These are phyloP conservation scores for Gloeopeniophorella convolvens DNA, from an alignment of 768 basidiomycete genomes.

Conservation along the genomic window DNA sequence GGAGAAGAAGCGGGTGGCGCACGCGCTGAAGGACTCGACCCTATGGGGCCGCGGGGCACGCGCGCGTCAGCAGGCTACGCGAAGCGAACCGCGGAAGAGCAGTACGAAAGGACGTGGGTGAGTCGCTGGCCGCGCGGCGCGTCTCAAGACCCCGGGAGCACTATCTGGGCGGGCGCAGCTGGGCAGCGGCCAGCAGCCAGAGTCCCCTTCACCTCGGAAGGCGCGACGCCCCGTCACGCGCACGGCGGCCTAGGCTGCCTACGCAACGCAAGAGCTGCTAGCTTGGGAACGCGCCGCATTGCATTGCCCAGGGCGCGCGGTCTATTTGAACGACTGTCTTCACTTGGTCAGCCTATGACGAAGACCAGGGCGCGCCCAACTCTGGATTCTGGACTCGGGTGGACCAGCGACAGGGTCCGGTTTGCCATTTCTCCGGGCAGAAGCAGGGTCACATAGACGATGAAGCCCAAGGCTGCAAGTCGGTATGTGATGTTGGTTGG, in stretches of 20 bases:
- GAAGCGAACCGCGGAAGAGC: not conserved
- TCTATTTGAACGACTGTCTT: too few species aligned
- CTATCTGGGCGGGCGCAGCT: too few species aligned
- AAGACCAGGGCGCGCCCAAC: not conserved
- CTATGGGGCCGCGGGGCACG: too few species aligned
- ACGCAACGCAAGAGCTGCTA: too few species aligned
- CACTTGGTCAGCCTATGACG: too few species aligned
- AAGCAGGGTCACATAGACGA: conserved; percentile 73
- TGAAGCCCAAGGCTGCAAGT: conserved; percentile 65
- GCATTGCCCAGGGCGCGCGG: too few species aligned
- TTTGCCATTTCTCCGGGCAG: conserved; percentile 87
- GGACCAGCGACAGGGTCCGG: conserved; percentile 67
- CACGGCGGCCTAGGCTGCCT: too few species aligned
- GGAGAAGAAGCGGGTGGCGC: conserved; percentile 81
- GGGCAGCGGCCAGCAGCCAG: too few species aligned
- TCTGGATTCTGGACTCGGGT: not conserved
- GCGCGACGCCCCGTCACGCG: too few species aligned
- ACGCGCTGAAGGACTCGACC: conserved; percentile 81
- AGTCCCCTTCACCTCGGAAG: too few species aligned
- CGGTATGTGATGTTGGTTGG: conserved; percentile 84
- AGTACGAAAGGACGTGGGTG: not conserved
- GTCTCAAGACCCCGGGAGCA: too few species aligned
- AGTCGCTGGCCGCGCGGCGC: too few species aligned
- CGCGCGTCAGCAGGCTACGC: not conserved
- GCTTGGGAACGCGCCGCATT: not conserved